Evolutionary conservation across 768 basidiomycete species (phyloP), one percentile per base, ranked within the genome.

Genomic region (Boletus reticuloceps): DNA sequence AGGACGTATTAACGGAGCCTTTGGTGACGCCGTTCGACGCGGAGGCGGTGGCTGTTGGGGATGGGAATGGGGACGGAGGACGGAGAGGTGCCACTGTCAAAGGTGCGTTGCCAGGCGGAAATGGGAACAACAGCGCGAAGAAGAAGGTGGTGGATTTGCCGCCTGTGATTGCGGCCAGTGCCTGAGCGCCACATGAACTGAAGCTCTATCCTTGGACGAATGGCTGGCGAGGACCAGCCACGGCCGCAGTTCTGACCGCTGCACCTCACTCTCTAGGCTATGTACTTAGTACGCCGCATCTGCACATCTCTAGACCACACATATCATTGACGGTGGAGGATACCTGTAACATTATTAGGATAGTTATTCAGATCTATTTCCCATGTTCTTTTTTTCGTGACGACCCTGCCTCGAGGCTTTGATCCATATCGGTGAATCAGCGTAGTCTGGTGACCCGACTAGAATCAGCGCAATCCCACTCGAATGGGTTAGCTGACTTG

Each of bases 131-230:
- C 39, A 51, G 58, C 16, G 46, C 53, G 20, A 64, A 67, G 62
- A 67, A 65, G 63, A 70, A 67, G 51, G 54, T 53, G 22, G 58
- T 63, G 39, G 69, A 69, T 31, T 53, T 74, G 1, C 72, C 72
- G 20, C 72, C 70, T 48, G 71, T 74, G 39, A 72, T 73, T 27
- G 63, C 68, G 34, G 72, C 72, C 27, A 73, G 69, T 44, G 70
- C 73, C 29, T 72, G 67, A 60, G 49, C 19, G 37, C 25, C 25
- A 25, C 25, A 25, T 25, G 25, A 25, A 8, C 29, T 29, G 29
- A 29, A 29, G 29, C 29, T 29, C 11, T 36, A 36, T 25, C n/a
- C 40, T 36, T 14, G 52, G 55, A 53, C 2, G 27, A 27, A 8
- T 1, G 27, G 27, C 5, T 25, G 22, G 25, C 25, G 25, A 25